Conservation (phyloP, 768 basidiomycete genomes). For the Termitomyces sp. region DNA sequence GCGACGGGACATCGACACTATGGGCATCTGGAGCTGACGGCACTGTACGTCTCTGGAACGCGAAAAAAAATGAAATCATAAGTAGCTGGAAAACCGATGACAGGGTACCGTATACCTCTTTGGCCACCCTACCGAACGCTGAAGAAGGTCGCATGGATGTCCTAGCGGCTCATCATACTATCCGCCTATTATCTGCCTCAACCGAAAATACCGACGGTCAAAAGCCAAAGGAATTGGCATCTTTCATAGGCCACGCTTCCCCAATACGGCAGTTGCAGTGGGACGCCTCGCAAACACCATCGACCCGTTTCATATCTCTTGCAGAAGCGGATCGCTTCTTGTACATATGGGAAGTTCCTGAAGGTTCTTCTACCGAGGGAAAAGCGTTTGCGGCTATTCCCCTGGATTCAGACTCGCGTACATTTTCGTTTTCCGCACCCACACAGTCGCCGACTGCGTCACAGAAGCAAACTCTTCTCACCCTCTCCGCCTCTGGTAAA, state of each 20-base stretch:
- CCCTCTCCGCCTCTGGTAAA: slow-evolving; percentile 55
- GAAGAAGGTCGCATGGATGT: slow-evolving; percentile 37
- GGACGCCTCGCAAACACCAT: slow-evolving; percentile 34
- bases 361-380: slow-evolving; percentile 35
- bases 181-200: slow-evolving; percentile 42
- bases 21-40: slow-evolving; percentile 60
- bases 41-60: slow-evolving; percentile 52
- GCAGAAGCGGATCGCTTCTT: slow-evolving; percentile 60
- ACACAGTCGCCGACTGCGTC: slow-evolving; percentile 16
- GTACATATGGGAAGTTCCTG: slow-evolving; percentile 53
- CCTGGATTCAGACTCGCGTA: slow-evolving; percentile 57
- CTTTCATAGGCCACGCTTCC: slow-evolving; percentile 65
- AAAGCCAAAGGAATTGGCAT: slow-evolving; percentile 40
- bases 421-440: slow-evolving; percentile 30
- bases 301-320: slow-evolving; percentile 48
- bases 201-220: slow-evolving; percentile 21
- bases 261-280: slow-evolving; percentile 45
- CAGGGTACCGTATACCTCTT: slow-evolving; percentile 49
- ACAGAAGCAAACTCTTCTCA: slow-evolving; percentile 36
- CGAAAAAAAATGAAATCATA: slow-evolving; percentile 39
- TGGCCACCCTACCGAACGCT: slow-evolving; percentile 36
- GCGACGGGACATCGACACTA: slow-evolving; percentile 26
- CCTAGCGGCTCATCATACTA: slow-evolving; percentile 55
- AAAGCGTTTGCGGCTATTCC: slow-evolving; percentile 55
- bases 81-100: slow-evolving; percentile 53